Percentiles rank a stretch among this genome's conserved stretches.
These are phyloP conservation scores for Phylloporus scabripes DNA, from an alignment of 768 basidiomycete genomes.

Conservation along the genomic window DNA sequence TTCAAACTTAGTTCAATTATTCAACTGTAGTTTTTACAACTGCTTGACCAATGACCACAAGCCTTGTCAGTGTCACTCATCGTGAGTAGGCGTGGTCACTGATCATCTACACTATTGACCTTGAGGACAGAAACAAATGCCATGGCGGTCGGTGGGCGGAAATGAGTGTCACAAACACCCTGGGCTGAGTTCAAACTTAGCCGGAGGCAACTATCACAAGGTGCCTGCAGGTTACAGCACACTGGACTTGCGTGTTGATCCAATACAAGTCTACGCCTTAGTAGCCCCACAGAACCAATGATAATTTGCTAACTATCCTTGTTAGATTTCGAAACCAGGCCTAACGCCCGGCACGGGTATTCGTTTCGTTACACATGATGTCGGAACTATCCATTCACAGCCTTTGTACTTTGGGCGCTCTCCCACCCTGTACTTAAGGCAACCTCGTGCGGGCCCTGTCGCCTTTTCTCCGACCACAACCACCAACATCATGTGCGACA, in stretches of 20 bases:
- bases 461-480: background rate
- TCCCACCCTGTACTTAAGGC: background rate
- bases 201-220: no score
- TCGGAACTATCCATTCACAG: conserved; percentile 1
- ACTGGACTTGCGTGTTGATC: background rate
- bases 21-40: background rate
- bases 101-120: background rate
- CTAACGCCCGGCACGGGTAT: background rate
- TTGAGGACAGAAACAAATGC: no score
- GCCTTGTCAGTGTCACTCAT: no score
- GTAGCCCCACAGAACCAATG: background rate
- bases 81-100: no score
- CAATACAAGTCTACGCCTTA: background rate
- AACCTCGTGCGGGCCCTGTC: background rate
- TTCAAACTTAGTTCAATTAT: no score
- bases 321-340: background rate
- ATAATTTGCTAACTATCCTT: background rate
- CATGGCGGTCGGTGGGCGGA: background rate
- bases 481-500: no score
- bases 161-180: background rate
- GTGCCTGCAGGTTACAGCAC: background rate
- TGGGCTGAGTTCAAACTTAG: background rate
- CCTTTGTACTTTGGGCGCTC: conserved; percentile 2
- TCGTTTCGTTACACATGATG: background rate
- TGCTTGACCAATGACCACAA: no score